Evolutionary conservation across 2,329 filamentous ascomycete genomes (phyloP), one percentile per base, ranked within the genome.

Genomic region (Geosmithia morbida): DNA sequence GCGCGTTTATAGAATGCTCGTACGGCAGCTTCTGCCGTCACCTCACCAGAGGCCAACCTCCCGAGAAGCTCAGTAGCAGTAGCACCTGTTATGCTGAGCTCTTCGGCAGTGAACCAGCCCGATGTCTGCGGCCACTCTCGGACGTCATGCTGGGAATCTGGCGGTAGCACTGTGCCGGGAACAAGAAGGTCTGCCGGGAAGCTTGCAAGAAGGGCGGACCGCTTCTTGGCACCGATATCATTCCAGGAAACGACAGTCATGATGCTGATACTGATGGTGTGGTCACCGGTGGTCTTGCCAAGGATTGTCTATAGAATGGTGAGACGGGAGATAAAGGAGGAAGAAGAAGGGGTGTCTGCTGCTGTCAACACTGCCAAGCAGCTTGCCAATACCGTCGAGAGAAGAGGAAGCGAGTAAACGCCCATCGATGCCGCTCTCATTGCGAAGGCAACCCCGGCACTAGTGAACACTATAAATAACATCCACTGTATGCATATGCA

Each of bases 161-260:
- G 66, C 2, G 79, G 79, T 1, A 81, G 55, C 42, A 79, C 59
- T 44, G 70, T 56, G 6, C 59, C 57, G 0, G 77, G 75, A 18
- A 42, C 41, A 6, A 67, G 65, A 71, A 76, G 82, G 55, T 80
- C 71, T 1, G 63, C 48, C 1, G 79, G 78, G 47, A 83, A 77
- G 1, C 72, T 72, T 42, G 62, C 58, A 6, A 52, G 53, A 6
- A 73, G 62, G 6, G 63, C 59, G 42, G 63, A 59, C 22, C 43
- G 41, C 41, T 49, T 49, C 42, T 44, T 33, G 10, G 48, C 45
- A 10, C 45, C 45, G 14, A 49, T 40, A 7, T 39, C 41, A 37
- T 47, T 37, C 48, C 48, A 49, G 33, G 33, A 37, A 13, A 37
- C 3, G 33, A 37, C 33, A 16, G 33, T 37, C 33, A 37, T 37